phyloP scores from a whole-genome alignment of 1,284 basidiomycete genomes.

The Tremellales sp. region DNA sequence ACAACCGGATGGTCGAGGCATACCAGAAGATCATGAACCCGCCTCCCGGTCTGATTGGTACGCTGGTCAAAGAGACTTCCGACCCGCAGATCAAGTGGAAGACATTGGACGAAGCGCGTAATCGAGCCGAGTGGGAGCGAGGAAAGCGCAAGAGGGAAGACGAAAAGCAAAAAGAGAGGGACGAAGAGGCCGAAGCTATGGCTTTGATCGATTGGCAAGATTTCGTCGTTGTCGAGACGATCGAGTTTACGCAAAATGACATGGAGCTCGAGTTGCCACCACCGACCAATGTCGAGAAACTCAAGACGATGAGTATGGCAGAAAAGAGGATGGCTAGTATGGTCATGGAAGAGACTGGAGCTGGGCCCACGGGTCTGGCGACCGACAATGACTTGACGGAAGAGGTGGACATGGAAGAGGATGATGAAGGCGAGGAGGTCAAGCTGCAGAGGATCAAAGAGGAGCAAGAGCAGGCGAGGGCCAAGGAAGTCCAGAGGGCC shows the following conservation, averaged over 20 bases:
- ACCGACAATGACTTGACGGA: constrained; percentile 44
- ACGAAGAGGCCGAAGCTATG: constrained; percentile 65
- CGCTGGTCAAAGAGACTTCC: constrained; percentile 60
- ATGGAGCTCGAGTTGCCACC: constrained; percentile 86
- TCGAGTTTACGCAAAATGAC: constrained; percentile 94
- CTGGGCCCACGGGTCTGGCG: constrained; percentile 58
- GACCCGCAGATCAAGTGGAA: constrained; percentile 63
- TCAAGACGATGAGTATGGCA: constrained; percentile 92
- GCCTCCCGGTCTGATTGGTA: constrained; percentile 65
- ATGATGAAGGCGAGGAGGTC: constrained; percentile 34
- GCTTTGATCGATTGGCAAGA: constrained; percentile 99
- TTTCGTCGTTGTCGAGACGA: constrained; percentile 97
- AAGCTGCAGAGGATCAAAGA: constrained; percentile 64
- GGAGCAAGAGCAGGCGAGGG: constrained; percentile 68
- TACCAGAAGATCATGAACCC: constrained; percentile 90
- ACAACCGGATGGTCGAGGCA: constrained; percentile 95
- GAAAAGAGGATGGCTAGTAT: constrained; percentile 98
- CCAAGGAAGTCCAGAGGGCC: constrained; percentile 70
- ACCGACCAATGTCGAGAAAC: constrained; percentile 89
- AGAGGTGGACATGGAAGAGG: constrained; percentile 56
- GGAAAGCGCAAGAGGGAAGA: constrained; percentile 78
- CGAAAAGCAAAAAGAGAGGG: constrained; percentile 80
- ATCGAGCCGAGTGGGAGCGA: constrained; percentile 84
- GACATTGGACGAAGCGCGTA: constrained; percentile 69
- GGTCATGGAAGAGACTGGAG: constrained; percentile 90